Base-by-base conservation (phyloP, 1,284 basidiomycete species). In the Ustilago tritici region DNA sequence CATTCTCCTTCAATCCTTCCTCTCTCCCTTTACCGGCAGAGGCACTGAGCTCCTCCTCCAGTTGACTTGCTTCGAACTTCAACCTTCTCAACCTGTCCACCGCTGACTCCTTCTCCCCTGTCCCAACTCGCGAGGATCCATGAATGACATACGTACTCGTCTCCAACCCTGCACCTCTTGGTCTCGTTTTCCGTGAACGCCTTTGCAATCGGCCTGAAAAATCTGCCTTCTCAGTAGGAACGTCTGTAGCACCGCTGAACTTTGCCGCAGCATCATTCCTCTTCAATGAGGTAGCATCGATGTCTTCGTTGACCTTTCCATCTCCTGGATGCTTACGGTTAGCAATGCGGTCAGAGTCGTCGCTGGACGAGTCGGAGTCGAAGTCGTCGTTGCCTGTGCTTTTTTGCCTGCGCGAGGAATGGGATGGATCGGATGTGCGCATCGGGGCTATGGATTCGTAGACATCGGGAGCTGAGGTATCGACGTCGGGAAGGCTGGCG, bases 401-500 rank as follows among this genome's bases (percentile, higher is more conserved):
- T 7, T 47, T 41, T 6, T 64, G 65, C n/a, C 56, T 61, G 41
- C 66, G 60, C 7, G 43, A 46, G 4, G 60, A 61, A 15, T 59
- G 46, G n/a, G 50, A 41, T 59, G 54, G 47, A 31, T 65, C 61
- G 38, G 14, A 43, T 19, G 56, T 9, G 35, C 56, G 65, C 4
- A 17, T 50, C 32, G 59, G 40, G 12, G 35, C 59, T 47, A 61
- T 43, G 28, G 63, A 67, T 40, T 76, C 73, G 61, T 67, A 76
- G n/a, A 76, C 73, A 61, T 76, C 73, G 1, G 73, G 73, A n/a
- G 67, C 68, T 1, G 63, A 66, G 31, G 61, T 65, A 41, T 76
- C 73, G 52, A 76, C 65, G 64, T 76, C 73, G 0, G 73, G 73
- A 7, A 76, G 73, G 56, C 61, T 76, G 61, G 73, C 64, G 53